A percentile compares a stretch with the other conserved stretches of the same genome.
phyloP scores from a whole-genome alignment of 768 basidiomycete species.

The Kwoniella sp. region DNA sequence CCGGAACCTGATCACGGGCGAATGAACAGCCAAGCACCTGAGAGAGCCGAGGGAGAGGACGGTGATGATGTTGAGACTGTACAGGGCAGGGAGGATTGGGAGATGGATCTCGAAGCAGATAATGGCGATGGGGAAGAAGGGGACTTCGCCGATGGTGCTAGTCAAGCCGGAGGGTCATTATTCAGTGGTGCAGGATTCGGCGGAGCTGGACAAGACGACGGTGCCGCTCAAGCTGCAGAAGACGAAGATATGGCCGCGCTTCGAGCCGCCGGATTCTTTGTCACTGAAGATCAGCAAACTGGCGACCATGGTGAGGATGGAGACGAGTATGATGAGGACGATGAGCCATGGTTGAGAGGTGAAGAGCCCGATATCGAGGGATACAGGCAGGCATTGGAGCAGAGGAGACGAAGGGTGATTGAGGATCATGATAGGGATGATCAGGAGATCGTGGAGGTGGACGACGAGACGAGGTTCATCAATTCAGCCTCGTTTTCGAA shows the following conservation, averaged over 20 bases:
- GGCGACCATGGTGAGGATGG: slow-evolving; percentile 25
- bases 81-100: slow-evolving; percentile 12
- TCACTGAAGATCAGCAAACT: slow-evolving; percentile 11
- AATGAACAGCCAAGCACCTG: slow-evolving; percentile 2
- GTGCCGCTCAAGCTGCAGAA: slow-evolving; percentile 6
- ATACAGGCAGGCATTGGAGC: slow-evolving; percentile 22
- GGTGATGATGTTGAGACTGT: slow-evolving; percentile 13
- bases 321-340: slow-evolving; percentile 21
- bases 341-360: slow-evolving; percentile 5
- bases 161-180: not conserved
- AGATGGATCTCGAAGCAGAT: slow-evolving; percentile 9
- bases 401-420: slow-evolving; percentile 19
- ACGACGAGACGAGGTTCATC: slow-evolving; percentile 42
- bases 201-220: not conserved
- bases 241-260: slow-evolving; percentile 25
- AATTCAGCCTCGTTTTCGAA: slow-evolving; percentile 30
- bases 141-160: slow-evolving; percentile 1
- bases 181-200: not conserved
- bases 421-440: slow-evolving; percentile 23
- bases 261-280: slow-evolving; percentile 19
- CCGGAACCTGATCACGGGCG: slow-evolving; percentile 29
- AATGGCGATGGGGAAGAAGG: not conserved
- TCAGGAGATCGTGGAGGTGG: slow-evolving; percentile 34
- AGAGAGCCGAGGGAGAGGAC: slow-evolving; percentile 5
- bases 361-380: slow-evolving; percentile 25